phyloP scores from a whole-genome alignment of 2,329 filamentous ascomycete genomes.

The Fonsecaea pedrosoi region DNA sequence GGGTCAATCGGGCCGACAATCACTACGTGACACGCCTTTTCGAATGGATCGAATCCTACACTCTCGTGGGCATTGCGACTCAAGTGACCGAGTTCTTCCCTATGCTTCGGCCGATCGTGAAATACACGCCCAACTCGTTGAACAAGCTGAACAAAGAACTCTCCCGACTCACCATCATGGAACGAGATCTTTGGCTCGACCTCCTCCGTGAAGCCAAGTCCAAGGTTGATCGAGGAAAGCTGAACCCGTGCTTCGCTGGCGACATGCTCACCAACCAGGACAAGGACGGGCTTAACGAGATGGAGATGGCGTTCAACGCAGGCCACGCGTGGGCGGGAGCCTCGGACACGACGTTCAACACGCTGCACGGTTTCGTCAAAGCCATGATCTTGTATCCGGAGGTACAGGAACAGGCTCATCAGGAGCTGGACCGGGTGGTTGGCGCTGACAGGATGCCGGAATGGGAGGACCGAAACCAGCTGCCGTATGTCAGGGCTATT shows the following conservation, averaged over 20 bases:
- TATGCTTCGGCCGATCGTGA: slow-evolving; percentile 5
- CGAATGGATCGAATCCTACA: slow-evolving; percentile 11
- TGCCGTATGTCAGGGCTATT: slow-evolving; percentile 5
- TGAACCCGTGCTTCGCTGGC: slow-evolving; percentile 10
- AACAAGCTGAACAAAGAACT: slow-evolving; percentile 16
- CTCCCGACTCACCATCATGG: slow-evolving; percentile 12
- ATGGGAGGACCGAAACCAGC: neutral
- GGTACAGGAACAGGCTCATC: slow-evolving; percentile 46
- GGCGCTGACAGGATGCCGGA: slow-evolving; percentile 21
- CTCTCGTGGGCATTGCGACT: neutral
- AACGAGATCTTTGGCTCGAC: slow-evolving; percentile 14
- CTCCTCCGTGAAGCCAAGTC: slow-evolving; percentile 12
- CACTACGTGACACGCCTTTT: slow-evolving; percentile 16
- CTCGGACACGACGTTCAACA: slow-evolving; percentile 11
- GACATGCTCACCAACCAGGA: slow-evolving; percentile 14
- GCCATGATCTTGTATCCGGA: slow-evolving; percentile 16
- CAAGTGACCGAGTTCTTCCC: slow-evolving; percentile 6
- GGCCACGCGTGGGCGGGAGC: slow-evolving; percentile 10
- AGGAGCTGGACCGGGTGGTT: slow-evolving; percentile 26
- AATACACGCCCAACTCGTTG: slow-evolving; percentile 10
- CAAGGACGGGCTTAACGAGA: slow-evolving; percentile 7
- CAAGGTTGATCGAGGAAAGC: slow-evolving; percentile 12
- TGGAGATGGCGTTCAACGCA: slow-evolving; percentile 9
- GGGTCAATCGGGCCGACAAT: slow-evolving; percentile 13
- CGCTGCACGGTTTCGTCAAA: slow-evolving; percentile 33